Percentiles rank a stretch among this genome's conserved stretches.
Evolutionary conservation across 2,329 filamentous ascomycete species (phyloP).

Genomic region (Fusarium citri): DNA sequence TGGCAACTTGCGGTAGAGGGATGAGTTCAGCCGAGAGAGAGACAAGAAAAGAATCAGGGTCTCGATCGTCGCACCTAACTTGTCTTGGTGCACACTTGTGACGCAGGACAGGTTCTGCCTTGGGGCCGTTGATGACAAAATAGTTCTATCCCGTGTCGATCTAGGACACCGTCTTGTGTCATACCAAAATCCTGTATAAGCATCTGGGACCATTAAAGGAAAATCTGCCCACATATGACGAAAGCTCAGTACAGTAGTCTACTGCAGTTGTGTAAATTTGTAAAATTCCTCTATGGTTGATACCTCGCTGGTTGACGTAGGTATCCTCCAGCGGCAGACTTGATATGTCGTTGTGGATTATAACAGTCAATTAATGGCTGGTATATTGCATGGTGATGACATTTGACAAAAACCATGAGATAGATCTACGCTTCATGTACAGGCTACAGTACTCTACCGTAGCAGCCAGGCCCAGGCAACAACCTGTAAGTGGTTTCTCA

Average conservation of each 20-base stretch:
- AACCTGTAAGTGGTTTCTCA: background rate
- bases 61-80: constrained; percentile 22
- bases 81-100: constrained; percentile 22
- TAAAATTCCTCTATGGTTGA: background rate
- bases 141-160: constrained; percentile 8
- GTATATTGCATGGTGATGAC: background rate
- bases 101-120: constrained; percentile 35
- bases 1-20: constrained; percentile 20
- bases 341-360: background rate
- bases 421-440: background rate
- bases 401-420: background rate
- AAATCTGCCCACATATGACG: constrained; percentile 4
- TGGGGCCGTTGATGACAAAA: constrained; percentile 13
- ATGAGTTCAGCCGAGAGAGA: constrained; percentile 5
- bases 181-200: constrained; percentile 6
- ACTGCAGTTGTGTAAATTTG: background rate
- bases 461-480: background rate
- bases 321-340: background rate
- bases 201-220: background rate
- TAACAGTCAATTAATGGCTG: background rate
- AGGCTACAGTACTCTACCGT: background rate
- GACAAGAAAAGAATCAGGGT: constrained; percentile 16
- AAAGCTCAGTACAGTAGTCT: background rate
- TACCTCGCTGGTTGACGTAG: background rate
- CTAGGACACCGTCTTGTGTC: constrained; percentile 1